These are phyloP conservation scores for Xerophyta viscosa DNA, from an alignment of 106 monocot species.

Conservation along the genomic window DNA sequence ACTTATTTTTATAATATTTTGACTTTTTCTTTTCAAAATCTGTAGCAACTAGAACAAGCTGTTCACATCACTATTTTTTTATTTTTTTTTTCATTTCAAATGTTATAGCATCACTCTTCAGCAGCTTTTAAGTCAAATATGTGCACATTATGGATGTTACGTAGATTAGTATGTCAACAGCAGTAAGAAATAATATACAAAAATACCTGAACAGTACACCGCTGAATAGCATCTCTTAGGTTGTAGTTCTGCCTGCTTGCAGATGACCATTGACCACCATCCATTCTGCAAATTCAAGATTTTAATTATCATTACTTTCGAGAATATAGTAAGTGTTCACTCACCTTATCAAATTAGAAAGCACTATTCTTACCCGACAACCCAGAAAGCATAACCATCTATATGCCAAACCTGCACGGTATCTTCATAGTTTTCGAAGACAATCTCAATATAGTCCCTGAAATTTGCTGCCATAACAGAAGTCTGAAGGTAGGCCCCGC, in stretches of 20 bases:
- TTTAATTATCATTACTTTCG: too few relatives aligned
- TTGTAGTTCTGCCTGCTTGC: slow-evolving; percentile 35
- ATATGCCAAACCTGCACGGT: slow-evolving; percentile 59
- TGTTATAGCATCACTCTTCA: too few relatives aligned
- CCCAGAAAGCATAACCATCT: slow-evolving; percentile 57
- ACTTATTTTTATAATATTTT: too few relatives aligned
- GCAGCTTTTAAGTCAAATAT: too few relatives aligned
- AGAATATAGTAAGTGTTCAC: too few relatives aligned
- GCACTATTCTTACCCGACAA: slow-evolving; percentile 36
- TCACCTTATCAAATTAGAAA: neutral
- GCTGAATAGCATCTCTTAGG: slow-evolving; percentile 27
- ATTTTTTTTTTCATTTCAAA: too few relatives aligned
- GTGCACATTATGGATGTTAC: too few relatives aligned
- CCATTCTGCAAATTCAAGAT: slow-evolving; percentile 22
- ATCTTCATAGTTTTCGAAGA: slow-evolving; percentile 61
- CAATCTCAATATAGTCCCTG: slow-evolving; percentile 50
- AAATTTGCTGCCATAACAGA: slow-evolving; percentile 62
- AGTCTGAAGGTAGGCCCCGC: slow-evolving; percentile 40
- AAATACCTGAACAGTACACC: slow-evolving; percentile 35
- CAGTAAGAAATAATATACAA: too few relatives aligned
- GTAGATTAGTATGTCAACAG: too few relatives aligned
- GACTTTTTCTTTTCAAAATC: too few relatives aligned
- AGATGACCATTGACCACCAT: slow-evolving; percentile 36
- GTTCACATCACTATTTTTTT: too few relatives aligned
- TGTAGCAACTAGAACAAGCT: too few relatives aligned